Conservation (phyloP, 352 stramenopile species). For the Elongisporangium prolatum region DNA sequence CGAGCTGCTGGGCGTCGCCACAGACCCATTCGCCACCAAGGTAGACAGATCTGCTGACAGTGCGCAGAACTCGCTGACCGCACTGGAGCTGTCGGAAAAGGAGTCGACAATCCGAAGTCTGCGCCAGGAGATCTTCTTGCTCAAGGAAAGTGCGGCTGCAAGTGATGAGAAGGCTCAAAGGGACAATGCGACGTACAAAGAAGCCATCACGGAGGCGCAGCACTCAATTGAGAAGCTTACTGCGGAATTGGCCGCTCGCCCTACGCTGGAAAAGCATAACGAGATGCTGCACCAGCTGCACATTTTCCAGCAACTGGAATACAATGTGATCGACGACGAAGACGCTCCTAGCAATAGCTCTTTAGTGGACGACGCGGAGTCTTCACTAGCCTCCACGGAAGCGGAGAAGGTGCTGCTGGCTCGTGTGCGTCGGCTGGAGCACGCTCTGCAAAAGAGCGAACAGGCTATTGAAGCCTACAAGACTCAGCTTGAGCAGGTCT, state of each 20-base stretch:
- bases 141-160: constrained; percentile 44
- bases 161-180: constrained; percentile 12
- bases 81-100: constrained; percentile 43
- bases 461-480: constrained; percentile 27
- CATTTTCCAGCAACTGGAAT: constrained; percentile 92
- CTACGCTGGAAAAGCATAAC: constrained; percentile 83
- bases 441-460: constrained; percentile 67
- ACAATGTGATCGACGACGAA: constrained; percentile 76
- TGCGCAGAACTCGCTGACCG: constrained; percentile 12
- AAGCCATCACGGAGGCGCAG: constrained; percentile 17
- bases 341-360: constrained; percentile 26
- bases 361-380: constrained; percentile 9
- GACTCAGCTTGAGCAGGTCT: constrained; percentile 25
- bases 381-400: constrained; percentile 17
- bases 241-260: constrained; percentile 42
- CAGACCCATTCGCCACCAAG: neutral
- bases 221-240: constrained; percentile 23
- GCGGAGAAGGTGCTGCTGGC: constrained; percentile 64
- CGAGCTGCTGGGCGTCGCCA: constrained; percentile 39
- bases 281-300: constrained; percentile 87
- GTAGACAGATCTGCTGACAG: constrained; percentile 1
- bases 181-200: constrained; percentile 28
- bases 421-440: constrained; percentile 63
- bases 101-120: constrained; percentile 42
- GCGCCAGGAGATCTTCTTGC: constrained; percentile 48